Evolutionary conservation across 352 stramenopile species (phyloP), one percentile per base, ranked within the genome.

Genomic region (Globisporangium cylindrosporum): DNA sequence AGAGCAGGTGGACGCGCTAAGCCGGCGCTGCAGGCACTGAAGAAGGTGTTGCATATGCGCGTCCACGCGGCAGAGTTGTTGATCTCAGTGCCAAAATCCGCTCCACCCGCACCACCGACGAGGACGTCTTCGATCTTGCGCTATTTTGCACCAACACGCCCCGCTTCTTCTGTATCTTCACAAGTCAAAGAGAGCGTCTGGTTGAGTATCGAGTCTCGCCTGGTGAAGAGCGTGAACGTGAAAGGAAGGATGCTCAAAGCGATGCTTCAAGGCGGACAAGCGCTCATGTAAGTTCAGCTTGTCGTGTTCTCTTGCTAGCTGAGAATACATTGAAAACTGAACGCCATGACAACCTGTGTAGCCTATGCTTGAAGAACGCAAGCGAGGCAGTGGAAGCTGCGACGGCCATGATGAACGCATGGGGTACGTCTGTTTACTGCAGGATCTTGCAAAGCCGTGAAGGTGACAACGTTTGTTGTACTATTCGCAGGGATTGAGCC

Each of bases 341-440:
- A 20, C 29, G 18, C 6, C 6, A 6, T 25, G 46, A 61, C 20
- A 46, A 14, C 14, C 20, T 43, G 15, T 25, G 32, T 55, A 87
- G 79, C 14, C 55, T 87, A 25, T 70, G 77, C 24, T n/a, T 78
- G 22, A 65, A 36, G 22, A 56, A 74, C 14, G 25, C 66, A 18
- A 59, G 73, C 2, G 67, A 77, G 32, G 67, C 71, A 12, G 59
- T 84, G 8, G 67, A 66, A 38, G 76, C 68, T 49, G 79, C 77
- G 20, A 67, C 75, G 22, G 24, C 20, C 1, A 84, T 87, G 71
- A 81, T 87, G 77, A 59, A 83, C 14, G 73, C 41, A 3, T 87
- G 79, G 79, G 77, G 79, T 84, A 57, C 36, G 71, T 58, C 24
- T 22, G 20, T 43, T 12, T 38, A 20, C 0, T 46, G 18, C 5